These are phyloP conservation scores for Diaporthe ilicicola DNA, from an alignment of 2,329 filamentous ascomycete genomes.

Conservation along the genomic window DNA sequence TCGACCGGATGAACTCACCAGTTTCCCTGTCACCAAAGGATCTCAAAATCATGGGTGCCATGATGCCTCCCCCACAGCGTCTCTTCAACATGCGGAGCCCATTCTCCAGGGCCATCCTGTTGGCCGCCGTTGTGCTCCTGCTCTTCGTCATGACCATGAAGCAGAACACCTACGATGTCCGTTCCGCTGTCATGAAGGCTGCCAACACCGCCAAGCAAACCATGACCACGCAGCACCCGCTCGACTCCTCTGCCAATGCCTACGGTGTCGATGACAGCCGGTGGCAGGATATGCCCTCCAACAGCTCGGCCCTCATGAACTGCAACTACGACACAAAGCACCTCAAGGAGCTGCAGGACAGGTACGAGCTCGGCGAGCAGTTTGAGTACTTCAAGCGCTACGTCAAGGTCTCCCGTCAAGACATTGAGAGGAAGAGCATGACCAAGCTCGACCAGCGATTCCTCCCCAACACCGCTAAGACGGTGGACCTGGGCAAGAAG, in stretches of 20 bases:
- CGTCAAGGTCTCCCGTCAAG: constrained; percentile 58
- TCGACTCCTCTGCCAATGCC: constrained; percentile 54
- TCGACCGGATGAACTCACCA: constrained; percentile 34
- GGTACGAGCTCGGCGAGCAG: constrained; percentile 56
- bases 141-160: constrained; percentile 52
- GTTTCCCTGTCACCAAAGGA: constrained; percentile 31
- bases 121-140: constrained; percentile 53
- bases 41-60: constrained; percentile 35
- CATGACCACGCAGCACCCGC: constrained; percentile 40
- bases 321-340: constrained; percentile 59
- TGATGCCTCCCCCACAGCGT: constrained; percentile 43
- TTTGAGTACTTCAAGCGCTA: constrained; percentile 67
- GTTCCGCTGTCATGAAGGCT: constrained; percentile 51
- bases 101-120: constrained; percentile 53
- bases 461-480: constrained; percentile 55
- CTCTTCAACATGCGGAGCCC: constrained; percentile 60
- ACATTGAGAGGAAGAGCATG: constrained; percentile 58
- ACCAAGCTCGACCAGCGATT: constrained; percentile 60
- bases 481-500: constrained; percentile 55
- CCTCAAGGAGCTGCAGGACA: constrained; percentile 54
- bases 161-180: constrained; percentile 51
- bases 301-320: constrained; percentile 55
- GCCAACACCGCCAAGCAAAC: constrained; percentile 46
- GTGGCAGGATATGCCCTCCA: constrained; percentile 36
- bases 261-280: constrained; percentile 28